These are phyloP conservation scores for Paramyrothecium roridum DNA, from an alignment of 2,329 filamentous ascomycete species.

Conservation along the genomic window DNA sequence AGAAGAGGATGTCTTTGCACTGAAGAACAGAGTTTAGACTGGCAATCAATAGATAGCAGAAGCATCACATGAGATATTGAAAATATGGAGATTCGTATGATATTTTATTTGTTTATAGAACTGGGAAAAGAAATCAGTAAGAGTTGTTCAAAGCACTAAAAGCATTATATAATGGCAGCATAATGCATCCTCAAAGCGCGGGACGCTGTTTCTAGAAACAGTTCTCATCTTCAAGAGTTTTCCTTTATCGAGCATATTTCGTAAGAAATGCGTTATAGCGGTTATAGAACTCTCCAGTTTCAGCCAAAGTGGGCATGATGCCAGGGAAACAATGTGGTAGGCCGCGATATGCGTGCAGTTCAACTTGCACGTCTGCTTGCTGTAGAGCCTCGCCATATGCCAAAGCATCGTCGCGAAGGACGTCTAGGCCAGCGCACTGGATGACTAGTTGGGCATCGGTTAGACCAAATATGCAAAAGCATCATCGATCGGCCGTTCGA, in stretches of 20 bases:
- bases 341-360: constrained; percentile 13
- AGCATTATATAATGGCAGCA: too few species aligned
- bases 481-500: too few species aligned
- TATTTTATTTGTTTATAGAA: too few species aligned
- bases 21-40: not conserved
- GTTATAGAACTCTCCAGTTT: constrained; percentile 6
- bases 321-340: constrained; percentile 17
- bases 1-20: not conserved
- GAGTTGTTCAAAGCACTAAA: too few species aligned
- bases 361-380: constrained; percentile 8
- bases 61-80: too few species aligned
- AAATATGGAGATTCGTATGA: too few species aligned
- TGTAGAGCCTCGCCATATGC: constrained; percentile 14
- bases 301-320: not conserved
- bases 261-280: constrained; percentile 7
- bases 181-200: too few species aligned
- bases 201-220: too few species aligned
- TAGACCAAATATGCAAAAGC: too few species aligned
- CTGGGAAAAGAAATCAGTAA: too few species aligned
- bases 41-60: too few species aligned
- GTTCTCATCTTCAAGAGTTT: too few species aligned
- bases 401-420: constrained; percentile 14
- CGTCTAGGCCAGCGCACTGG: constrained; percentile 13
- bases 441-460: constrained; percentile 6
- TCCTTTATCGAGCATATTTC: not conserved